Base-by-base conservation (phyloP, 805 yeast genomes). In the Vanderwaltozyma verrucispora region DNA sequence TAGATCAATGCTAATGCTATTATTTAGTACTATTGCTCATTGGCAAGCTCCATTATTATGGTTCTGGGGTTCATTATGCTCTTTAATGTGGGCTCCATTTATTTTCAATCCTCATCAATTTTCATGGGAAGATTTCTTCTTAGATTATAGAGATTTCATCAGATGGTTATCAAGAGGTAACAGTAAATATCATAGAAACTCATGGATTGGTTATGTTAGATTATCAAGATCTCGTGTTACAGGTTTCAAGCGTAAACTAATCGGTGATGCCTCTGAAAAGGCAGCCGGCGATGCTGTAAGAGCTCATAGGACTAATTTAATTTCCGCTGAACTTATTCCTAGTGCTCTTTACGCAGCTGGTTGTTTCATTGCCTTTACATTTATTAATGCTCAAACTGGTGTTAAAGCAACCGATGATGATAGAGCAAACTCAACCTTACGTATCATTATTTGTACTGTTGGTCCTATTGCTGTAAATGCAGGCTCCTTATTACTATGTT, bases 91-190 rank as follows among this genome's bases (percentile, higher is more conserved):
- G 51, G 80, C 97, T 30, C 98, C 98, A 54, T 87, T 89, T 62
- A 58, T 92, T 42, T 89, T 86, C 76, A 89, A 89, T 67, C 97
- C 98, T 34, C 96, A 89, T 66, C 97, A 89, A 69, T 89, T 88
- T 63, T 78, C 95, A 34, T 81, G 94, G 88, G 83, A 80, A 57
- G 96, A 88, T 63, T 89, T 81, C 74, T 85, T 89, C 65, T 75
- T 88, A 59, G 98, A 89, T 63, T 89, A 92, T 74, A 77, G 95
- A 62, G 95, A 86, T 57, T 92, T 74, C 64, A 77, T 87, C 54
- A 75, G 85, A 66, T 82, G 94, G 94, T 67, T 82, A 54, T 75
- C 86, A n/a, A 78, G 89, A 70, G 94, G 94, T 73, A 82, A 82
- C 66, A 76, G 83, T 50, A 80, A 80, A 62, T 81, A 85, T 78